A percentile compares a stretch with the other conserved stretches of the same genome.
Evolutionary conservation across 768 basidiomycete species (phyloP).

Genomic region (Calocybe indica): DNA sequence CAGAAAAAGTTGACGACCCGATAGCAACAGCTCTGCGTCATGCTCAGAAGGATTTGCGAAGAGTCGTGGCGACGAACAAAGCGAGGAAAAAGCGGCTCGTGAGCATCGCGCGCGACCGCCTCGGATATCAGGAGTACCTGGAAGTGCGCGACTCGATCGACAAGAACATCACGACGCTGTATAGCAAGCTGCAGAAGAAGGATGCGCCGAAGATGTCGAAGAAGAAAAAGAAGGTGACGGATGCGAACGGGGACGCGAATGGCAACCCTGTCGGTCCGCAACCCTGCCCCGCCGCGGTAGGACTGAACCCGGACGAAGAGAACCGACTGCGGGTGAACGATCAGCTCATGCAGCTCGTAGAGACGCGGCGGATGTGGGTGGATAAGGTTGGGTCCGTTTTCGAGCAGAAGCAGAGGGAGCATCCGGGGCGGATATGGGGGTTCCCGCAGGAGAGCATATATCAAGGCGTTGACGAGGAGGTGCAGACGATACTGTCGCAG

Average conservation of each 20-base stretch:
- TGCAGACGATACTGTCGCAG: conserved; percentile 29
- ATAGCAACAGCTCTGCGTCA: conserved; percentile 87
- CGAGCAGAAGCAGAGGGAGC: conserved; percentile 60
- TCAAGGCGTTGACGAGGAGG: conserved; percentile 66
- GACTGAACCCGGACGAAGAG: conserved; percentile 64
- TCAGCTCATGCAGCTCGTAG: conserved; percentile 64
- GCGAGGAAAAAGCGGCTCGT: conserved; percentile 70
- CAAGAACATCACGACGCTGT: conserved; percentile 70
- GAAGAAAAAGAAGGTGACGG: conserved; percentile 60
- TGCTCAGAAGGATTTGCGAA: conserved; percentile 76
- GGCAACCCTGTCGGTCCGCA: conserved; percentile 35
- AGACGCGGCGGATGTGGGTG: conserved; percentile 75
- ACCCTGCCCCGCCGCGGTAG: conserved; percentile 67
- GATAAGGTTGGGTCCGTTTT: conserved; percentile 71
- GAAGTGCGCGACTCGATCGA: conserved; percentile 83
- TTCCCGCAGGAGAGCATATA: conserved; percentile 73
- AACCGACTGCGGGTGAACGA: conserved; percentile 58
- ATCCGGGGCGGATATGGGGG: conserved; percentile 71
- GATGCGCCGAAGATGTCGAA: conserved; percentile 69
- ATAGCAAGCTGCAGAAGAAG: conserved; percentile 79
- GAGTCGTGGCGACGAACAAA: conserved; percentile 78
- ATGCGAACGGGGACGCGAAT: conserved; percentile 19
- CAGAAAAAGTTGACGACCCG: conserved; percentile 85
- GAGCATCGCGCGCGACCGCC: conserved; percentile 74
- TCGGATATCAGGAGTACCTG: conserved; percentile 90